Base-by-base conservation (phyloP, 1,284 basidiomycete species). In the Puccinia horiana region DNA sequence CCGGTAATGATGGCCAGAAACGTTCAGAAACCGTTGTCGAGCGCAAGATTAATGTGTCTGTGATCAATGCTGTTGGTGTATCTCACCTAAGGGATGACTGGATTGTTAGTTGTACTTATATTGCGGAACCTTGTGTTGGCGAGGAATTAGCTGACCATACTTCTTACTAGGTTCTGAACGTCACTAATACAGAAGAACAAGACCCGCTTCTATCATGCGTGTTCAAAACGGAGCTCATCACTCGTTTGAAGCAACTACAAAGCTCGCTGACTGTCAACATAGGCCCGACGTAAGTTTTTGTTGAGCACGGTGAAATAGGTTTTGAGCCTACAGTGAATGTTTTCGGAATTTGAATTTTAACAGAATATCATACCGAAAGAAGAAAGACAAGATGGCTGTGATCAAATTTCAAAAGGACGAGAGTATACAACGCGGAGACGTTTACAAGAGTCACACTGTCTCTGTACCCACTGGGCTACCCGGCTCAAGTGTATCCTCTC, bases 171-270 rank as follows among this genome's bases (percentile, higher is more conserved):
- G 90, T 89, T 11, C 86, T 94, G 84, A 96, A 96, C 86, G 91
- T 92, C 63, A 91, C 90, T 83, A 88, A 90, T 40, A 88, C 88
- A 83, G 95, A 96, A 87, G 96, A 98, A 87, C 95, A 95, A n/a
- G 97, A 99, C 86, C 95, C 96, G 0, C 89, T 98, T 73, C 90
- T 99, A 85, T 93, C 91, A 83, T 95, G 94, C 85, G 90, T 92
- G 84, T 96, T 99, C 91, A 99, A 99, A 91, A 99, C 97, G 0
- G 97, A 99, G 87, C 89, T 99, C 76, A 90, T 92, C 12, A 91
- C 94, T 16, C 92, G 93, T 85, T 90, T 99, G 63, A 88, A 96
- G 83, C 92, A 93, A 84, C 88, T 94, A 82, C 92, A 92, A 85
- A 94, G 92, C 1, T 92, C 91, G 83, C 90, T 95, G 83, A 92